A percentile compares a stretch with the other conserved stretches of the same genome.
Evolutionary conservation across 164 flowering plant genomes (phyloP).

Genomic region (Berberis thunbergii): DNA sequence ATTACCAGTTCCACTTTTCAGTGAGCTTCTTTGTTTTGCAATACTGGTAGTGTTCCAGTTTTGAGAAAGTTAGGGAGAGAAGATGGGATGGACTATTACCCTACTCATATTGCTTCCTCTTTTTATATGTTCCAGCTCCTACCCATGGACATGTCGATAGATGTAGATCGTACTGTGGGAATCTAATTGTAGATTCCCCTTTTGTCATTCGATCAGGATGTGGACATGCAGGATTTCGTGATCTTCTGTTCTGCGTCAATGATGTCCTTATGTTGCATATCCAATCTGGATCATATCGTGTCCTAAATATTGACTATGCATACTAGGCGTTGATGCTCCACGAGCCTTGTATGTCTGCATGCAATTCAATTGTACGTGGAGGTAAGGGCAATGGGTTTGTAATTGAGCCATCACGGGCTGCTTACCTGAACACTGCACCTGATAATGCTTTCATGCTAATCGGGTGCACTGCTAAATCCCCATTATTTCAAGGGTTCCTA

Average conservation of each 20-base stretch:
- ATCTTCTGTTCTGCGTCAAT: conserved; percentile 76
- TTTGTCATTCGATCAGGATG: conserved; percentile 63
- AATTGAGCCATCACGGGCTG: conserved; percentile 55
- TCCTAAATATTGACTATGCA: conserved; percentile 72
- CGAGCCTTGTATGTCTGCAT: conserved; percentile 54
- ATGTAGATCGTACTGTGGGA: conserved; percentile 82
- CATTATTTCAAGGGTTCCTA: conserved; percentile 87
- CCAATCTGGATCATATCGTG: conserved; percentile 85
- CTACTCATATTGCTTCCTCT: conserved; percentile 4
- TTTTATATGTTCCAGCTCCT: conserved; percentile 6
- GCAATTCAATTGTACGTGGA: conserved; percentile 50
- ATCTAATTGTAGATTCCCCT: conserved; percentile 77
- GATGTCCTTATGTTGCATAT: conserved; percentile 85
- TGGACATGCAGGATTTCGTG: conserved; percentile 71
- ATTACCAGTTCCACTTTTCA: too few relatives aligned
- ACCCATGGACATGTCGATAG: conserved; percentile 4
- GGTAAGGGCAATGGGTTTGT: conserved; percentile 72
- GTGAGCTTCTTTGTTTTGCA: too few relatives aligned
- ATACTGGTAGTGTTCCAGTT: too few relatives aligned
- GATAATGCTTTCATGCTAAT: conserved; percentile 81
- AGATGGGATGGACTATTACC: neutral
- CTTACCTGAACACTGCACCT: conserved; percentile 50
- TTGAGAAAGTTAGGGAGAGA: too few relatives aligned
- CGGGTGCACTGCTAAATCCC: conserved; percentile 66
- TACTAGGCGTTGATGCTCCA: conserved; percentile 60